A percentile compares a stretch with the other conserved stretches of the same genome.
These are phyloP conservation scores for Trametes maxima DNA, from an alignment of 768 basidiomycete genomes.

Conservation along the genomic window DNA sequence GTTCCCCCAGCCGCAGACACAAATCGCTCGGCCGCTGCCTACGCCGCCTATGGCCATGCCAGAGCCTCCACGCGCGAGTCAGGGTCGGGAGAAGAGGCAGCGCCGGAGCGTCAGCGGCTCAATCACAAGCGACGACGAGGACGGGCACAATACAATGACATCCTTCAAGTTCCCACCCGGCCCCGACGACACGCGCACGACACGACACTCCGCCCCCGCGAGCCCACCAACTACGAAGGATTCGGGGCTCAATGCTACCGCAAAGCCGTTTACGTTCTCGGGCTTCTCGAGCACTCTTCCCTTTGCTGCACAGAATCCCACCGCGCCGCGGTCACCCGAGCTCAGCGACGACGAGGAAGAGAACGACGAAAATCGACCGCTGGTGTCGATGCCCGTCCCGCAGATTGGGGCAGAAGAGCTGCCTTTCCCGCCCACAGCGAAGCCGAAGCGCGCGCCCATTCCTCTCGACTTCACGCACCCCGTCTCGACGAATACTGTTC, in stretches of 20 bases:
- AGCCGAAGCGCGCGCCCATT: conserved; percentile 70
- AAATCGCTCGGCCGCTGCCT: conserved; percentile 43
- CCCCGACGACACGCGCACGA: conserved; percentile 40
- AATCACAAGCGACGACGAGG: conserved; percentile 39
- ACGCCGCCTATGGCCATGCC: conserved; percentile 34
- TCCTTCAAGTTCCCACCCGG: conserved; percentile 77
- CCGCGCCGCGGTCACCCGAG: conserved; percentile 22
- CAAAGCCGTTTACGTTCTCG: conserved; percentile 68
- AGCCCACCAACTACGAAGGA: conserved; percentile 32
- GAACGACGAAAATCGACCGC: conserved; percentile 29
- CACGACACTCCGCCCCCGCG: conserved; percentile 48
- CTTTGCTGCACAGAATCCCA: conserved; percentile 18
- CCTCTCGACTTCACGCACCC: conserved; percentile 78
- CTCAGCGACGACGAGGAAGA: conserved; percentile 32
- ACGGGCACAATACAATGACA: conserved; percentile 53
- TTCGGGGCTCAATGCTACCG: conserved; percentile 43
- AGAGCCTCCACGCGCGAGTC: conserved; percentile 42
- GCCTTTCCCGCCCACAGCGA: conserved; percentile 36
- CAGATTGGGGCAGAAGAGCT: conserved; percentile 33
- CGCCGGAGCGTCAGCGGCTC: conserved; percentile 51
- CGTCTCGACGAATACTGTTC: conserved; percentile 70
- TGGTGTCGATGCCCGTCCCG: conserved; percentile 14
- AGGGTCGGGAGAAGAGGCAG: conserved; percentile 83
- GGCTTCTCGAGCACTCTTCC: conserved; percentile 47
- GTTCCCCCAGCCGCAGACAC: conserved; percentile 27